These are phyloP conservation scores for Saccharomycopsis amapae DNA, from an alignment of 805 yeast genomes.

Conservation along the genomic window DNA sequence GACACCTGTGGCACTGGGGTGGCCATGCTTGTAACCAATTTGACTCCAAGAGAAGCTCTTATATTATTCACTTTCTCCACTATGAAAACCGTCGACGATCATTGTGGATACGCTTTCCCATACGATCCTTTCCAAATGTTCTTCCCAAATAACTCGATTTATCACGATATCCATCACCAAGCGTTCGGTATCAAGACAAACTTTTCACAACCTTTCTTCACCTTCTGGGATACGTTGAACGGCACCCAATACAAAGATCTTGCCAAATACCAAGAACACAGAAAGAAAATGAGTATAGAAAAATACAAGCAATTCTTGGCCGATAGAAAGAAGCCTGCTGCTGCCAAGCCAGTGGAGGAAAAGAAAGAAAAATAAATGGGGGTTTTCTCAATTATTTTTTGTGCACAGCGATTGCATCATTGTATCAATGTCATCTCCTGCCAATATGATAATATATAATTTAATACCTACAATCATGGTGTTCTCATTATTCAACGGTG, in stretches of 20 bases:
- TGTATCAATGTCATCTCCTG: no score
- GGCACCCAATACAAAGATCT: slow-evolving; percentile 66
- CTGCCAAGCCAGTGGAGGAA: neutral
- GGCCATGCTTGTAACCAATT: slow-evolving; percentile 53
- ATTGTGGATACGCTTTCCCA: slow-evolving; percentile 95
- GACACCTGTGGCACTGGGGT: slow-evolving; percentile 92
- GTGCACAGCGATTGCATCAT: no score
- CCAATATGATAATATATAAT: no score
- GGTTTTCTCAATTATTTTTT: no score
- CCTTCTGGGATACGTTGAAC: slow-evolving; percentile 77
- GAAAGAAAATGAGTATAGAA: slow-evolving; percentile 58
- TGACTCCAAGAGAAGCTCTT: slow-evolving; percentile 72
- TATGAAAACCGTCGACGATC: slow-evolving; percentile 95
- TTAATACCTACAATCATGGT: no score
- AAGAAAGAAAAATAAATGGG: slow-evolving; percentile 1
- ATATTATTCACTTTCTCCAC: slow-evolving; percentile 81
- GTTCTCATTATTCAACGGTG: no score
- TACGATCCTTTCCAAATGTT: slow-evolving; percentile 82
- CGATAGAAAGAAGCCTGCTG: slow-evolving; percentile 29
- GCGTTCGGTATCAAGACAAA: slow-evolving; percentile 89
- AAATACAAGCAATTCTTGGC: slow-evolving; percentile 53
- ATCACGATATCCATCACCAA: slow-evolving; percentile 97
- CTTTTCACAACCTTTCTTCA: slow-evolving; percentile 93
- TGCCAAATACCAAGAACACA: slow-evolving; percentile 57
- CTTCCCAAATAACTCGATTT: slow-evolving; percentile 92